These are phyloP conservation scores for Globisporangium barbulae DNA, from an alignment of 352 stramenopile genomes.

Conservation along the genomic window DNA sequence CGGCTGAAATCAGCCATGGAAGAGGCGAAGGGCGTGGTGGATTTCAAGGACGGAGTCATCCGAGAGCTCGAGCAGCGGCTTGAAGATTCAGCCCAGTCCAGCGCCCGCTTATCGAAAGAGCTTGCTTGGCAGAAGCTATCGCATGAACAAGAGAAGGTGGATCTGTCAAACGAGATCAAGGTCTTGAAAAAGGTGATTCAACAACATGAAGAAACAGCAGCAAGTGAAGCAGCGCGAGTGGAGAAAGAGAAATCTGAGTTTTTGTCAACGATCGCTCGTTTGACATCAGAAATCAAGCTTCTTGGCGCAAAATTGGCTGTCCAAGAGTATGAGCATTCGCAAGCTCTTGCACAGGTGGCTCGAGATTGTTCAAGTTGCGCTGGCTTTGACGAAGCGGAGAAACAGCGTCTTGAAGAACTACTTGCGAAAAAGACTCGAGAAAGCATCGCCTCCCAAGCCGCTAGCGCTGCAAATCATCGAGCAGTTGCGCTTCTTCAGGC, in stretches of 20 bases:
- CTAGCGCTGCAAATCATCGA: conserved; percentile 4
- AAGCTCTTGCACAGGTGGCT: conserved; percentile 16
- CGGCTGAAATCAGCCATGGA: conserved; percentile 59
- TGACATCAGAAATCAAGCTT: conserved; percentile 32
- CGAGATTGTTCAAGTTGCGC: not conserved
- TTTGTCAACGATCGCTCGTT: conserved; percentile 26
- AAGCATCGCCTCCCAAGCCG: conserved; percentile 8
- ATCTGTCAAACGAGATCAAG: not conserved
- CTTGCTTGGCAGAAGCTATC: not conserved
- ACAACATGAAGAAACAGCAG: conserved; percentile 26
- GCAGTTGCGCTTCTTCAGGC: not conserved
- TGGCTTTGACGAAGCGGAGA: conserved; percentile 7
- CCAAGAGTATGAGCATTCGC: conserved; percentile 14
- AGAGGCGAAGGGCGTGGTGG: conserved; percentile 67
- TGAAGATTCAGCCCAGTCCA: conserved; percentile 16
- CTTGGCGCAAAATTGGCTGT: conserved; percentile 20
- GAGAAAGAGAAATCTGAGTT: conserved; percentile 17
- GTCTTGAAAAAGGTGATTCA: conserved; percentile 8
- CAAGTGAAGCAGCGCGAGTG: conserved; percentile 18
- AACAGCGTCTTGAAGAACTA: conserved; percentile 30
- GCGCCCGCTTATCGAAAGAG: not conserved
- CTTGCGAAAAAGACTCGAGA: conserved; percentile 13
- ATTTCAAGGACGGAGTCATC: conserved; percentile 63
- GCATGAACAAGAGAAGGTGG: not conserved
- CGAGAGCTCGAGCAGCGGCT: conserved; percentile 40